phyloP scores from a whole-genome alignment of 352 stramenopile species.

The Globisporangium mamillatum region DNA sequence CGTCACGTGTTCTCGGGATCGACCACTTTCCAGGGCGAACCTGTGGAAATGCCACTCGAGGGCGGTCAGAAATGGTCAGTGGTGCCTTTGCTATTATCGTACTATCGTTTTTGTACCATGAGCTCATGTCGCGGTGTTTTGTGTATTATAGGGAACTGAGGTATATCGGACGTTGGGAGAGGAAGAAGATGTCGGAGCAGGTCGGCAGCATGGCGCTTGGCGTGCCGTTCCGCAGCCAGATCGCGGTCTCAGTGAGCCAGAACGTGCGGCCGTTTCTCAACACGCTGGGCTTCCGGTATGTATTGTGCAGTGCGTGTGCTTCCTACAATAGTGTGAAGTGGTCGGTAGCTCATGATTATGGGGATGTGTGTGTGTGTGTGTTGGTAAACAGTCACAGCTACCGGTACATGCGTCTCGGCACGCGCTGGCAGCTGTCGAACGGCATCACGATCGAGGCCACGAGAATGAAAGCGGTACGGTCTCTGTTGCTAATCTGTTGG shows the following conservation, averaged over 20 bases:
- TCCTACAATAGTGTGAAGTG: not conserved
- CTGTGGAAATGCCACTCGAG: slow-evolving; percentile 70
- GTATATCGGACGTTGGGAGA: slow-evolving; percentile 84
- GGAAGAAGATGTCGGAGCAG: slow-evolving; percentile 85
- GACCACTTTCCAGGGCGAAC: slow-evolving; percentile 75
- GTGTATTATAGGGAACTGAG: slow-evolving; percentile 54
- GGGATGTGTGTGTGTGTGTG: slow-evolving; percentile 1
- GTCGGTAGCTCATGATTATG: slow-evolving; percentile 1
- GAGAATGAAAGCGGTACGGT: slow-evolving; percentile 78
- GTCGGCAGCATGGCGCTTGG: slow-evolving; percentile 51
- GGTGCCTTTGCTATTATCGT: not conserved
- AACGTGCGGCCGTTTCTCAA: slow-evolving; percentile 73
- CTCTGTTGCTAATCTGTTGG: not conserved
- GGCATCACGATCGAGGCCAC: slow-evolving; percentile 83
- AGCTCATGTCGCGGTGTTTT: not conserved
- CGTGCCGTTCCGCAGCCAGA: slow-evolving; percentile 81
- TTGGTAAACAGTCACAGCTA: slow-evolving; percentile 60
- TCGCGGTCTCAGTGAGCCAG: slow-evolving; percentile 78
- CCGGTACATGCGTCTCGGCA: slow-evolving; percentile 80
- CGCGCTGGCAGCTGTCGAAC: slow-evolving; percentile 79
- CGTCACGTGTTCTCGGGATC: slow-evolving; percentile 81
- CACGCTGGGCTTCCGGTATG: slow-evolving; percentile 78
- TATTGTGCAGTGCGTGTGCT: not conserved
- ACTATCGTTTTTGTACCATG: not conserved
- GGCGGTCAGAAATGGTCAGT: slow-evolving; percentile 78